These are phyloP conservation scores for Penicillium griseofulvum DNA, from an alignment of 2,329 filamentous ascomycete genomes.

Conservation along the genomic window DNA sequence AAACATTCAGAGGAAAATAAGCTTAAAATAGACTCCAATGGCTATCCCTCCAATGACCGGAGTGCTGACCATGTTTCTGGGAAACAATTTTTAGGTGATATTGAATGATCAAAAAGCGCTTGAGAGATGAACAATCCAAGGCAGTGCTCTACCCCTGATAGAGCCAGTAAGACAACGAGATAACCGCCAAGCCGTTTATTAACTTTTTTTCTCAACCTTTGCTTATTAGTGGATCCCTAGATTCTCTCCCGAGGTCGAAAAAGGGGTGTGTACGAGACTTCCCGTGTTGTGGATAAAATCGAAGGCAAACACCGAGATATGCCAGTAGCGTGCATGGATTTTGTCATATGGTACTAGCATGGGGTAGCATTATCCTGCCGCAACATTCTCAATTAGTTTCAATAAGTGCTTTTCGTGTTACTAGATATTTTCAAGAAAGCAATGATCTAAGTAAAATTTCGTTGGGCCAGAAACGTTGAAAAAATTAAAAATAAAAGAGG, in stretches of 20 bases:
- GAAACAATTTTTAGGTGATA: background rate
- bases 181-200: slow-evolving; percentile 1
- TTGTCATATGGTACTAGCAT: background rate
- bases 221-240: background rate
- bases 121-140: background rate
- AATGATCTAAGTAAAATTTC: background rate
- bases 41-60: background rate
- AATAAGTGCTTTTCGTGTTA: too few species aligned
- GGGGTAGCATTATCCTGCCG: background rate
- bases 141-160: background rate
- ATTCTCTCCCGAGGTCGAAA: background rate
- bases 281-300: background rate
- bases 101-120: background rate
- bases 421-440: too few species aligned
- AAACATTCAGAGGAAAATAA: background rate
- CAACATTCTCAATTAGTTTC: too few species aligned
- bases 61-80: background rate
- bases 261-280: background rate
- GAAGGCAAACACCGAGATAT: background rate
- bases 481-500: background rate
- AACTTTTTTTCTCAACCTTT: background rate
- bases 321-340: background rate
- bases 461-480: slow-evolving; percentile 5
- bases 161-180: background rate
- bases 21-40: background rate